Conservation (phyloP, 1,284 basidiomycete species). For the Flammula alnicola region DNA sequence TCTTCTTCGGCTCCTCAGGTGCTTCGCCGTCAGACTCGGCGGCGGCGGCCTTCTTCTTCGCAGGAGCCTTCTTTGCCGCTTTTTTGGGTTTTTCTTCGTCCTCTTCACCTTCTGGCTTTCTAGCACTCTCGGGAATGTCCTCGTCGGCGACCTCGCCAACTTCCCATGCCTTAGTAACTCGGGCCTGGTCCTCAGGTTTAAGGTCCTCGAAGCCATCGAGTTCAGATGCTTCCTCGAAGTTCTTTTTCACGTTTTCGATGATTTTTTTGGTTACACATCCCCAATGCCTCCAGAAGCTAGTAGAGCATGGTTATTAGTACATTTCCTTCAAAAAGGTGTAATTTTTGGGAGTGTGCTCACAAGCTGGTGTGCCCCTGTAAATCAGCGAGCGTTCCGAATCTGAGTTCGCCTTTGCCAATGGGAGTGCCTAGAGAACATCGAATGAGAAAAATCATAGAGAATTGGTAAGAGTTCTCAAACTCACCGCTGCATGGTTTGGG, state of each 20-base stretch:
- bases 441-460: constrained; percentile 15
- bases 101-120: constrained; percentile 55
- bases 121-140: constrained; percentile 76
- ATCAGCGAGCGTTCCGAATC: constrained; percentile 80
- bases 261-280: constrained; percentile 78
- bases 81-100: constrained; percentile 43
- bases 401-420: constrained; percentile 75
- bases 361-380: constrained; percentile 73
- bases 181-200: constrained; percentile 65
- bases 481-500: constrained; percentile 78
- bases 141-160: constrained; percentile 77
- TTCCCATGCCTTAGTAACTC: constrained; percentile 70
- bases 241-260: constrained; percentile 73
- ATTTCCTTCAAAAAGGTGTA: not conserved
- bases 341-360: constrained; percentile 47
- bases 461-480: constrained; percentile 19
- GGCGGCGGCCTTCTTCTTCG: constrained; percentile 37
- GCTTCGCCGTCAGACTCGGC: constrained; percentile 34
- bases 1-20: constrained; percentile 45
- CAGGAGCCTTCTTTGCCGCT: constrained; percentile 26
- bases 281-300: constrained; percentile 81
- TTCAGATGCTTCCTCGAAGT: constrained; percentile 61
- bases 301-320: constrained; percentile 6
- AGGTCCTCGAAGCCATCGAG: constrained; percentile 78
- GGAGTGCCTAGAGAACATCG: constrained; percentile 55